Base-by-base conservation (phyloP, 768 basidiomycete species). In the Russula griseocarnosa region DNA sequence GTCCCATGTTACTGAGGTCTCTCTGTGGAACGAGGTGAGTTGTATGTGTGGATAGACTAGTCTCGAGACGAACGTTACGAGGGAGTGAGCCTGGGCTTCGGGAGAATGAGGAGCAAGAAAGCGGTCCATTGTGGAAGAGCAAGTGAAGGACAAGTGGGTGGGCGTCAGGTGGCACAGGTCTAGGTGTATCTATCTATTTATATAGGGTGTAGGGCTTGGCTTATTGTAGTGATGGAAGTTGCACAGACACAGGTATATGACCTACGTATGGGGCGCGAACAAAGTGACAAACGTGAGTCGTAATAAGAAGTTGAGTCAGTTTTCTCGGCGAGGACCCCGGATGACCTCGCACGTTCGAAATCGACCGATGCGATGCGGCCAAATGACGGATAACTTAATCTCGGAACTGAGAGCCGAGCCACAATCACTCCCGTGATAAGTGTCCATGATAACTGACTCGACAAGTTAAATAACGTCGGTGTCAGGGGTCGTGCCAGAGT, bases 81-180 rank as follows among this genome's bases (percentile, higher is more conserved):
- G 84, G 66, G 72, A 79, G 75, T 91, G 82, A 26, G 90, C 89
- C 61, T 81, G 71, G 55, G 89, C 88, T 75, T 92, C 90, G 62
- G 84, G 85, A 24, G 87, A 83, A 62, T 88, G 79, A 26, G 90
- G 88, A 9, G 86, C 83, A 58, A 89, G 80, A 74, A 88, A 86
- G 70, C 83, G 83, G 69, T 88, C 86, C 83, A 91, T 88, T 38
- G 60, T 20, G 36, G 34, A 13, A 38, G 47, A 52, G 8, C 2
- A 42, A 7, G 22, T 28, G 7, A 51, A 60, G 32, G 58, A 55
- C 38, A 47, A n/a, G 47, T 49, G 49, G 38, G 13, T 32, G 16
- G n/a, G 47, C 22, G 40, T 40, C 28, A 46, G 30, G 58, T 50
- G 40, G 22, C 59, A 42, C 60, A 9, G 38, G 47, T 40, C 20